phyloP scores from a whole-genome alignment of 192 early-diverging fungal genomes.

The Podila epicladia region DNA sequence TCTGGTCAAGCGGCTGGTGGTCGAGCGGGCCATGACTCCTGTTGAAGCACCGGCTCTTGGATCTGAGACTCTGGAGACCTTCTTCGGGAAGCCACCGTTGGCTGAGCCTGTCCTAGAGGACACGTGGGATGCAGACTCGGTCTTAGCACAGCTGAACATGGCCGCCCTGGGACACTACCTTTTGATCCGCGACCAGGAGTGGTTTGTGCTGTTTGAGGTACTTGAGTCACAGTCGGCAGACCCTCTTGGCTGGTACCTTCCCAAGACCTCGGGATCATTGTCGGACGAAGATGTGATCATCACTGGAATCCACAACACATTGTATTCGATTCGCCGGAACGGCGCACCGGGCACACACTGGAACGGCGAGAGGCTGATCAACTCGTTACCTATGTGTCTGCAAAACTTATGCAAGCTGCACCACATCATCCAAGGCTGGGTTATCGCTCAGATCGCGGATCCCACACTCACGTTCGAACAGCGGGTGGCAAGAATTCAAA shows the following conservation, averaged over 20 bases:
- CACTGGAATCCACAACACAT: constrained; percentile 70
- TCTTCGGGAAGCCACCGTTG: not conserved
- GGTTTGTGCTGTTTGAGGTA: constrained; percentile 59
- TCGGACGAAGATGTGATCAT: constrained; percentile 70
- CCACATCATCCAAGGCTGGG: constrained; percentile 74
- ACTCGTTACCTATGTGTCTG: constrained; percentile 71
- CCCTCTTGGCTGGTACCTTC: constrained; percentile 56
- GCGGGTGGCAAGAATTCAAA: constrained; percentile 67
- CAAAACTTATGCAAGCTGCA: constrained; percentile 73
- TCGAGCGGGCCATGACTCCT: constrained; percentile 33
- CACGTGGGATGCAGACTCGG: constrained; percentile 15
- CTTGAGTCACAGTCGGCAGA: constrained; percentile 59
- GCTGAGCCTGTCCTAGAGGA: constrained; percentile 28
- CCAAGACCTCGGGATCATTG: constrained; percentile 15
- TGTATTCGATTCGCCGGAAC: constrained; percentile 61
- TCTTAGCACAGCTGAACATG: constrained; percentile 48
- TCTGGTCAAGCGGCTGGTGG: constrained; percentile 10
- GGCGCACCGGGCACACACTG: constrained; percentile 58
- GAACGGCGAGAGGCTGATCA: constrained; percentile 62
- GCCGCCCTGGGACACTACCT: constrained; percentile 47
- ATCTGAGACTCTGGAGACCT: constrained; percentile 21
- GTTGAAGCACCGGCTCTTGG: constrained; percentile 14
- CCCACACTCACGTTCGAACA: constrained; percentile 54
- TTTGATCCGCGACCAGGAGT: constrained; percentile 54
- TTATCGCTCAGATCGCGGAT: constrained; percentile 66